Evolutionary conservation across 345 rosid species (phyloP).

Genomic region (Viola odorata): DNA sequence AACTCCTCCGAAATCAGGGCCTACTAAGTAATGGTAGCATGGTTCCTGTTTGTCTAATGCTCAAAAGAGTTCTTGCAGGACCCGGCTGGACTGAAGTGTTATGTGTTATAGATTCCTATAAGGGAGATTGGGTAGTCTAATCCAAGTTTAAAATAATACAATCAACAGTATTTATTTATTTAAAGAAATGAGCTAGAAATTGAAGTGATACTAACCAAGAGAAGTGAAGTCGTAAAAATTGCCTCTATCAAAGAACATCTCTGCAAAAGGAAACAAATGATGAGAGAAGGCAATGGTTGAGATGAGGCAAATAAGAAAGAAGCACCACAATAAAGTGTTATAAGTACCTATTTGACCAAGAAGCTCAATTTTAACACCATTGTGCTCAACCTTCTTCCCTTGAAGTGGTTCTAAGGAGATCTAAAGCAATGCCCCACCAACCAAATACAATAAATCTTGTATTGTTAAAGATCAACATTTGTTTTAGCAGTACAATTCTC

Average conservation of each 20-base stretch:
- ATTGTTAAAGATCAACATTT: too few relatives aligned
- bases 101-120: too few relatives aligned
- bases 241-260: slow-evolving; percentile 93
- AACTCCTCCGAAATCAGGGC: too few relatives aligned
- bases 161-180: neutral
- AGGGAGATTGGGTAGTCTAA: too few relatives aligned
- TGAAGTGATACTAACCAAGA: slow-evolving; percentile 56
- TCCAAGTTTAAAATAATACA: too few relatives aligned
- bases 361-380: slow-evolving; percentile 92
- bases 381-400: slow-evolving; percentile 94
- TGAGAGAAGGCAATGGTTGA: neutral
- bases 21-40: too few relatives aligned
- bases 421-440: slow-evolving; percentile 23
- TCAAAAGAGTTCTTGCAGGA: too few relatives aligned
- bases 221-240: slow-evolving; percentile 96
- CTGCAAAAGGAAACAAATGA: slow-evolving; percentile 35
- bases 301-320: neutral
- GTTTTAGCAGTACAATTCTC: too few relatives aligned
- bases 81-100: too few relatives aligned
- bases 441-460: too few relatives aligned
- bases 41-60: too few relatives aligned
- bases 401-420: slow-evolving; percentile 72
- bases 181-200: neutral
- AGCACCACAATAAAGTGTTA: too few relatives aligned
- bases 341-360: slow-evolving; percentile 81